A percentile compares a stretch with the other conserved stretches of the same genome.
phyloP scores from a whole-genome alignment of 2,329 filamentous ascomycete genomes.

The Epichloe typhina region DNA sequence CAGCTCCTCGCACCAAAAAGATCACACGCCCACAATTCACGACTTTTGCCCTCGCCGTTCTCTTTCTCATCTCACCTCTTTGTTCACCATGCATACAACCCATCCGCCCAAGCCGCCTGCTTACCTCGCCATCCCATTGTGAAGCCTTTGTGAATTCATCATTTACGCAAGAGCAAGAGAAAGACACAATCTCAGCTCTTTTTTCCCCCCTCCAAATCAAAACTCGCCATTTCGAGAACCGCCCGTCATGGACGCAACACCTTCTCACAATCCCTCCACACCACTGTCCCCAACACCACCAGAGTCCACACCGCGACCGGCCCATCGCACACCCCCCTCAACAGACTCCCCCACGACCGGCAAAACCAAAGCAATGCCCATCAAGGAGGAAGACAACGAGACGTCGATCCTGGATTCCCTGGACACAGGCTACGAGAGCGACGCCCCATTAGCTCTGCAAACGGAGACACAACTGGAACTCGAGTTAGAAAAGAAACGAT shows the following conservation, averaged over 20 bases:
- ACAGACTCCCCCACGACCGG: background rate
- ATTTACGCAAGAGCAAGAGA: background rate
- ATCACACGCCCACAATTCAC: background rate
- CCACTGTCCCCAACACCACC: background rate
- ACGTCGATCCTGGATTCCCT: background rate
- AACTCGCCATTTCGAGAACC: background rate
- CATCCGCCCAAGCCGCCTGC: background rate
- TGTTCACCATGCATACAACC: background rate
- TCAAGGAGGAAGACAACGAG: slow-evolving; percentile 4
- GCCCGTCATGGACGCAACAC: background rate
- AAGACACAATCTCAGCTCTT: rapidly evolving
- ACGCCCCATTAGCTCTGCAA: background rate
- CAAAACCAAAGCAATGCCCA: background rate
- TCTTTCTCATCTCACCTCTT: background rate
- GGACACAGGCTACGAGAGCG: slow-evolving; percentile 6
- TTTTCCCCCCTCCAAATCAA: too few species aligned
- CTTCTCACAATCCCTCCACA: background rate
- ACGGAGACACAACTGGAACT: slow-evolving; percentile 19
- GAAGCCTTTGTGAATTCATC: background rate
- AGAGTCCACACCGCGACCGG: background rate
- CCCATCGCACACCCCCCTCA: background rate
- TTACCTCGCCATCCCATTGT: background rate
- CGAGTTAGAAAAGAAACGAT: slow-evolving; percentile 28
- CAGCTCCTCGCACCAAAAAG: background rate
- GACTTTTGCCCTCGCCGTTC: background rate